Evolutionary conservation across 129 eudicot genomes (phyloP).

Genomic region (Flaveria sonorensis): DNA sequence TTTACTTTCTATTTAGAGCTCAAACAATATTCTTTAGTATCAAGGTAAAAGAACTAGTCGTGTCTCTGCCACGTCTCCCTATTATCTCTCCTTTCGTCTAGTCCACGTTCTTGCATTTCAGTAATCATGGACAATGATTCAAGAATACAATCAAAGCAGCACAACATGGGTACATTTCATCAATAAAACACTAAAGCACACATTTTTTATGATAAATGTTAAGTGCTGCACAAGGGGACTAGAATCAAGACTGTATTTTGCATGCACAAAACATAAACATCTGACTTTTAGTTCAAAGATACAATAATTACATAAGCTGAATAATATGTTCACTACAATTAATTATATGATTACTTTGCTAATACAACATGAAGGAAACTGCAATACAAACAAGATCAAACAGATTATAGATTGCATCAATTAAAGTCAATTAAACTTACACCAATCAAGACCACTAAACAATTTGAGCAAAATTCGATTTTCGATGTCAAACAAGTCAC

Average conservation of each 20-base stretch:
- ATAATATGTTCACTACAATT: no score
- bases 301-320: no score
- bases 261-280: conserved; percentile 16
- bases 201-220: conserved; percentile 1
- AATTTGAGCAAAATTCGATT: neutral
- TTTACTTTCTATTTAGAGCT: neutral
- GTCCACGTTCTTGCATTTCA: neutral
- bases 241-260: neutral
- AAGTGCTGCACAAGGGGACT: neutral
- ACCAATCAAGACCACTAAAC: conserved; percentile 5
- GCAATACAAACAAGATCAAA: neutral
- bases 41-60: neutral
- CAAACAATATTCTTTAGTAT: neutral
- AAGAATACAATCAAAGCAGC: neutral
- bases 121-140: neutral
- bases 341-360: conserved; percentile 1
- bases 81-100: neutral
- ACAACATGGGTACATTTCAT: neutral
- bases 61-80: neutral
- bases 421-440: neutral
- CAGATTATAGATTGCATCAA: neutral
- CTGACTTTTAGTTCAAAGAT: neutral
- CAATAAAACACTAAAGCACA: conserved; percentile 10
- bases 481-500: neutral
- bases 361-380: neutral